Evolutionary conservation across 2,329 filamentous ascomycete genomes (phyloP).

Genomic region (Hypoxylon sp.): DNA sequence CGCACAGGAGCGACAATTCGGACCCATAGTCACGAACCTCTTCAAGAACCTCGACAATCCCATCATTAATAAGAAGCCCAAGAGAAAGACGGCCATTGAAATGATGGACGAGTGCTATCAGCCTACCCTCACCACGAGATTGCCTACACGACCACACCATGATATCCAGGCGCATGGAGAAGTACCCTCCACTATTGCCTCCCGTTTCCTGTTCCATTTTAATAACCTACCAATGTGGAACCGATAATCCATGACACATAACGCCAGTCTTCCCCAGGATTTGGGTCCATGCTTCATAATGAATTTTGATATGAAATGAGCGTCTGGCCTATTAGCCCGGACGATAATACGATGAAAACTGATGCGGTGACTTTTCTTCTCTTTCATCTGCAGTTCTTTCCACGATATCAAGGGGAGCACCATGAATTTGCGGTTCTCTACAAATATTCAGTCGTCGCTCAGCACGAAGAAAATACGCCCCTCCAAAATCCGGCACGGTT

Average conservation of each 20-base stretch:
- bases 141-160: background rate
- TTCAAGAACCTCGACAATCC: slow-evolving; percentile 40
- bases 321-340: background rate
- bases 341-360: background rate
- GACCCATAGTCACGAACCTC: slow-evolving; percentile 37
- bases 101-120: slow-evolving; percentile 34
- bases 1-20: slow-evolving; percentile 37
- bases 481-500: background rate
- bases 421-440: background rate
- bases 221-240: background rate
- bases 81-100: slow-evolving; percentile 41
- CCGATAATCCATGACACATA: background rate
- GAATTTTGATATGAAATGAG: slow-evolving; percentile 4
- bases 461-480: background rate
- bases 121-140: background rate
- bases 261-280: background rate
- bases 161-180: background rate
- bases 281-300: background rate
- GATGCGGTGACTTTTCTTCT: background rate
- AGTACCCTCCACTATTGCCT: background rate
- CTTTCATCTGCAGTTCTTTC: background rate
- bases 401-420: background rate
- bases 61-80: slow-evolving; percentile 37
- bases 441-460: background rate
- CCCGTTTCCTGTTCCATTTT: background rate